Percentiles rank a stretch among this genome's conserved stretches.
Conservation (phyloP, 228 moss, liverwort and hornwort genomes). For the Sphagnum magellanicum region DNA sequence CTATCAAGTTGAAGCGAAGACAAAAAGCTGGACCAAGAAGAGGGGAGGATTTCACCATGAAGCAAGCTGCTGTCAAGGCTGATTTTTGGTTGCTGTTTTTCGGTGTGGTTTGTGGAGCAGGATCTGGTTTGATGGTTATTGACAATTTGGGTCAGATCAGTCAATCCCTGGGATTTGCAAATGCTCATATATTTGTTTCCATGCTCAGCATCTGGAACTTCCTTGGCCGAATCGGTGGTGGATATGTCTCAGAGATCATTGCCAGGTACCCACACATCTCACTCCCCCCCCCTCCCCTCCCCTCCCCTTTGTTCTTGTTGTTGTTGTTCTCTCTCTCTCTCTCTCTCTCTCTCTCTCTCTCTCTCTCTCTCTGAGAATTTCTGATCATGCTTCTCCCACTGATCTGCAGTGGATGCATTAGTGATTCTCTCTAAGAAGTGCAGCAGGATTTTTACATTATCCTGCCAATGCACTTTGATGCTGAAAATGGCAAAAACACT, state of each 20-base stretch:
- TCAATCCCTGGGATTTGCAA: conserved; percentile 59
- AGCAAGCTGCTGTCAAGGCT: conserved; percentile 75
- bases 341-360: too few species aligned
- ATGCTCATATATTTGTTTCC: conserved; percentile 90
- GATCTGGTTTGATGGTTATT: conserved; percentile 74
- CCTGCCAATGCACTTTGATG: too few species aligned
- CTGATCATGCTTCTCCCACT: too few species aligned
- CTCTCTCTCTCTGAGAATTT: too few species aligned
- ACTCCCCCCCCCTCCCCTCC: background rate
- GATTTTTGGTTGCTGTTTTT: conserved; percentile 88
- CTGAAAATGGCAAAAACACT: too few species aligned
- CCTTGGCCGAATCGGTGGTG: conserved; percentile 79
- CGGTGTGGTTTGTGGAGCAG: conserved; percentile 64
- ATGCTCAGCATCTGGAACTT: conserved; percentile 95
- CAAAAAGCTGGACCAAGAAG: conserved; percentile 57
- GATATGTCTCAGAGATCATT: conserved; percentile 75
- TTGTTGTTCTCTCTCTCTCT: too few species aligned
- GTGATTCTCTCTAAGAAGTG: too few species aligned
- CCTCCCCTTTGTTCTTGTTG: too few species aligned
- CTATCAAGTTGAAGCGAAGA: conserved; percentile 70
- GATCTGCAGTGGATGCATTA: too few species aligned
- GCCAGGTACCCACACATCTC: conserved; percentile 33
- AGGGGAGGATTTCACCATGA: conserved; percentile 86
- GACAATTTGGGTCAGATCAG: conserved; percentile 92
- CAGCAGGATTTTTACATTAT: too few species aligned